Evolutionary conservation across 257 asterid species (phyloP).

Genomic region (Capsicum pubescens): DNA sequence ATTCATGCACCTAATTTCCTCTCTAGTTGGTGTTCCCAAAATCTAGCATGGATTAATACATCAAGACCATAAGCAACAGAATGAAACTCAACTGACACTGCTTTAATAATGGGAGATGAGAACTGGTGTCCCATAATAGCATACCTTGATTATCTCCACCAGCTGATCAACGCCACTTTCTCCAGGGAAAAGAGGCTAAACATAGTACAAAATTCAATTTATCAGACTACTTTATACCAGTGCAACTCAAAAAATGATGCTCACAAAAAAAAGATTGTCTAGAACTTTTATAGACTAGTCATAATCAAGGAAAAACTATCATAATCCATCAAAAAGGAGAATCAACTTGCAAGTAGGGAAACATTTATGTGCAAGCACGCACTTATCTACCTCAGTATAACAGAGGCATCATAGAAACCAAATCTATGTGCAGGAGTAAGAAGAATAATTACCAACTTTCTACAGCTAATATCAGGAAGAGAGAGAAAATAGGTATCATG

Average conservation of each 20-base stretch:
- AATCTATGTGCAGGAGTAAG: neutral
- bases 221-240: conserved; percentile 6
- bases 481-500: neutral
- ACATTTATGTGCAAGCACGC: neutral
- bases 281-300: neutral
- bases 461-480: conserved; percentile 17
- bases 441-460: neutral
- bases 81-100: neutral
- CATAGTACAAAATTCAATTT: conserved; percentile 17
- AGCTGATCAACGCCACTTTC: conserved; percentile 51
- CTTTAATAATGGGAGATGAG: neutral
- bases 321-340: neutral
- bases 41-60: conserved; percentile 49
- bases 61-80: neutral
- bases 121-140: neutral
- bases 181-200: conserved; percentile 50
- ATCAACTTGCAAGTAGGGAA: neutral
- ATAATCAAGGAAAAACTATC: neutral
- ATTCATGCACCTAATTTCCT: conserved; percentile 92
- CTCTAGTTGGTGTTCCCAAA: conserved; percentile 87
- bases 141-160: conserved; percentile 48
- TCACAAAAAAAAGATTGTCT: neutral
- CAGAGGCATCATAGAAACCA: neutral
- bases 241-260: neutral
- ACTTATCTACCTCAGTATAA: neutral